phyloP scores from a whole-genome alignment of 495 filamentous ascomycete genomes.

The Amphirosellinia nigrospora region DNA sequence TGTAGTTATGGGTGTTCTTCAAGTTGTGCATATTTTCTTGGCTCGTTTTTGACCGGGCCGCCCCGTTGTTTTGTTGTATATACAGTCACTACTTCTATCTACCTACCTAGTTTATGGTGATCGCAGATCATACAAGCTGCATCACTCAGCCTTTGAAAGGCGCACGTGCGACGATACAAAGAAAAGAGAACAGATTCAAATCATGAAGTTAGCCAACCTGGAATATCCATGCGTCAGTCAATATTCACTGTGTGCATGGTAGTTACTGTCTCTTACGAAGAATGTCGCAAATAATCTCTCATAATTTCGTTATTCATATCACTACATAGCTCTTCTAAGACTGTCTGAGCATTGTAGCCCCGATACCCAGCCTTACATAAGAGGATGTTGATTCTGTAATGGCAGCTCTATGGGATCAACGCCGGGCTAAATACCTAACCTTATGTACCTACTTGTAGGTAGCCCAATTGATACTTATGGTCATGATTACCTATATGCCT shows the following conservation, averaged over 20 bases:
- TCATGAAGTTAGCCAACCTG: neutral
- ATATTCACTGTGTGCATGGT: neutral
- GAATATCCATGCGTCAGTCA: neutral
- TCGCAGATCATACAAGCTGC: constrained; percentile 11
- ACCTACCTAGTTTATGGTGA: constrained; percentile 3
- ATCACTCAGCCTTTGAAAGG: constrained; percentile 8
- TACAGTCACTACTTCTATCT: constrained; percentile 20
- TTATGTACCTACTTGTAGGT: too few relatives aligned
- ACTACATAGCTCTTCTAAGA: neutral
- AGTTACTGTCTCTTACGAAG: neutral
- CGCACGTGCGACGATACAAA: constrained; percentile 15
- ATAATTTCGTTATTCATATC: neutral
- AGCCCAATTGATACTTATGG: neutral
- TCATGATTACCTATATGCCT: too few relatives aligned
- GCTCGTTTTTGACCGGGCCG: constrained; percentile 20
- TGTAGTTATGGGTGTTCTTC: constrained; percentile 25
- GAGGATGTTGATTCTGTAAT: neutral
- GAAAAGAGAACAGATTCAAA: neutral
- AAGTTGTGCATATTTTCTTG: constrained; percentile 39
- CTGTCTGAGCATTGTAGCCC: too few relatives aligned
- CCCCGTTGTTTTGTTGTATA: constrained; percentile 21
- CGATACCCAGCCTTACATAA: too few relatives aligned
- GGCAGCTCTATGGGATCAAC: neutral
- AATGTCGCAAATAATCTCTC: neutral
- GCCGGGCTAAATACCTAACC: neutral